Percentiles rank a stretch among this genome's conserved stretches.
These are phyloP conservation scores for Stephanocyclus meneghinianus DNA, from an alignment of 352 stramenopile genomes.

Conservation along the genomic window DNA sequence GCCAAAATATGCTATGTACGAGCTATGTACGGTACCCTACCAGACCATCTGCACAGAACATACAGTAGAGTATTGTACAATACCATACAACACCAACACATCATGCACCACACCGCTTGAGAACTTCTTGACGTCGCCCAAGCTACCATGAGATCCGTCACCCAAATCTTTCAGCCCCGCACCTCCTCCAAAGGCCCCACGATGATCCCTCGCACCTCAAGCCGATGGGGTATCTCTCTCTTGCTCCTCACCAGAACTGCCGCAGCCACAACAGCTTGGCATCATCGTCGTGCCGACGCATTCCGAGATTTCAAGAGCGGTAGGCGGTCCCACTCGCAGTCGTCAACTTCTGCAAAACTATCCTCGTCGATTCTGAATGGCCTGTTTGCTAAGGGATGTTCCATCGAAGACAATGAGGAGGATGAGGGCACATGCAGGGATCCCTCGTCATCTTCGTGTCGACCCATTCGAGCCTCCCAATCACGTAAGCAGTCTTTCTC, in stretches of 20 bases:
- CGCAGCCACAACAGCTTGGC: slow-evolving; percentile 35
- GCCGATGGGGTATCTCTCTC: slow-evolving; percentile 37
- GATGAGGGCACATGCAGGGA: background rate
- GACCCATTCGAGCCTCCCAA: slow-evolving; percentile 16
- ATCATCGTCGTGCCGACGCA: slow-evolving; percentile 20
- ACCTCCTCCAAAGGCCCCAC: background rate
- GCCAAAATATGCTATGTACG: too few relatives aligned
- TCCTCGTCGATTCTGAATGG: slow-evolving; percentile 23
- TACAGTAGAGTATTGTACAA: too few relatives aligned
- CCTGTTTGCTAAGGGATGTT: slow-evolving; percentile 12
- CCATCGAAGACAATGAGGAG: background rate
- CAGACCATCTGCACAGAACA: too few relatives aligned
- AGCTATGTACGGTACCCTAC: too few relatives aligned
- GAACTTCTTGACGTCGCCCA: background rate
- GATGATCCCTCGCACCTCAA: slow-evolving; percentile 2
- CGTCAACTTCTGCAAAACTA: slow-evolving; percentile 42
- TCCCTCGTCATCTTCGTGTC: background rate
- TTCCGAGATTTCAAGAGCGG: slow-evolving; percentile 7
- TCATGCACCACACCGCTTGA: background rate
- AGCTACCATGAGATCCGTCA: background rate
- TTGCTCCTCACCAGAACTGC: slow-evolving; percentile 30
- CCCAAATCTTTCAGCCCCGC: background rate
- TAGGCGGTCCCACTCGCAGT: background rate
- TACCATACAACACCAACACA: background rate
- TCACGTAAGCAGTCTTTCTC: slow-evolving; percentile 30